Evolutionary conservation across 2,329 filamentous ascomycete species (phyloP).

Genomic region (Mollisia scopiformis): DNA sequence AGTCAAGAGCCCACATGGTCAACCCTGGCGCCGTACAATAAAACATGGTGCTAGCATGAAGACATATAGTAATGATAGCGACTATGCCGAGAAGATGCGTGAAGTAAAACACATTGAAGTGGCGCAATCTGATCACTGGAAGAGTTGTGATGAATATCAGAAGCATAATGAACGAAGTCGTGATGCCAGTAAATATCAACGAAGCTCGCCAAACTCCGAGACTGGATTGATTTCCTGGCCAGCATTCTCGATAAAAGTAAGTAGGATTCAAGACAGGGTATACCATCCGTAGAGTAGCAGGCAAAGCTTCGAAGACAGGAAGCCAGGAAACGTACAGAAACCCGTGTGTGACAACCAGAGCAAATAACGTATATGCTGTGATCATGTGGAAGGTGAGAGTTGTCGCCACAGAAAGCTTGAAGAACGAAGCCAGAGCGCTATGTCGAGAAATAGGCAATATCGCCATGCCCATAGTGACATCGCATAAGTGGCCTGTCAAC

Average conservation of each 20-base stretch:
- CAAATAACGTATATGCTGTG: constrained; percentile 28
- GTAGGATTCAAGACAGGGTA: constrained; percentile 33
- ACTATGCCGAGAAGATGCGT: constrained; percentile 31
- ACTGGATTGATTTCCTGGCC: constrained; percentile 28
- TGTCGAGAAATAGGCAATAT: constrained; percentile 32
- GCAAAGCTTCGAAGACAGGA: constrained; percentile 21
- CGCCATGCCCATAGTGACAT: constrained; percentile 36
- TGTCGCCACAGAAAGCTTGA: constrained; percentile 31
- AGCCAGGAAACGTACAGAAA: constrained; percentile 31
- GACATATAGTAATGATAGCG: constrained; percentile 30
- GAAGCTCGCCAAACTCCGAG: constrained; percentile 33
- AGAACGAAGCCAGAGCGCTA: constrained; percentile 34
- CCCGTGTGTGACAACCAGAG: constrained; percentile 28
- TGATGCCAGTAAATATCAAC: constrained; percentile 31
- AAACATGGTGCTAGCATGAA: constrained; percentile 35
- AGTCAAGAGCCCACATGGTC: constrained; percentile 34
- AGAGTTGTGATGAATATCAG: constrained; percentile 31
- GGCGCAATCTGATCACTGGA: constrained; percentile 25
- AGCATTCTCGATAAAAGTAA: constrained; percentile 31
- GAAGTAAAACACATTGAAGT: constrained; percentile 36
- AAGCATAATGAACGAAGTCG: constrained; percentile 25
- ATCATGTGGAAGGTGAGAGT: constrained; percentile 33
- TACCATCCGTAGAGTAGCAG: constrained; percentile 9
- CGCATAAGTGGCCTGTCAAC: constrained; percentile 31
- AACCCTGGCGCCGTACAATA: constrained; percentile 33